phyloP scores from a whole-genome alignment of 2,329 filamentous ascomycete species.

The Moelleriella libera region DNA sequence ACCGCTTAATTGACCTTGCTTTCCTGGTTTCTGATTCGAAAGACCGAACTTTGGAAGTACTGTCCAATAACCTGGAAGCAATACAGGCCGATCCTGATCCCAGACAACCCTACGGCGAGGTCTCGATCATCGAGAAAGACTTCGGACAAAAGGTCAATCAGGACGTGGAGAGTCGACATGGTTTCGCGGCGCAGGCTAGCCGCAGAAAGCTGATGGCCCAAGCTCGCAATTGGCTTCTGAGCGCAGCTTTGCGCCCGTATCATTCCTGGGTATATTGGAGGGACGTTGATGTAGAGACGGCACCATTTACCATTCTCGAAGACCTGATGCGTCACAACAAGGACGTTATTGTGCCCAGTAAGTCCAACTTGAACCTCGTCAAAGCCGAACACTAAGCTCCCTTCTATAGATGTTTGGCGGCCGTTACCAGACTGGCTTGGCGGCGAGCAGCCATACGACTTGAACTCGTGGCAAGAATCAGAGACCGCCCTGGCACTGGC shows the following conservation, averaged over 20 bases:
- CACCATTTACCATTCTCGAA: constrained; percentile 90
- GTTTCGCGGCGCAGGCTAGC: constrained; percentile 89
- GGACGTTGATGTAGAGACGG: constrained; percentile 95
- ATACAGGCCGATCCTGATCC: constrained; percentile 71
- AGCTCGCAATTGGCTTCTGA: constrained; percentile 91
- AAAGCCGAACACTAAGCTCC: constrained; percentile 7
- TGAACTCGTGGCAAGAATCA: constrained; percentile 99
- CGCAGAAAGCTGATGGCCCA: constrained; percentile 96
- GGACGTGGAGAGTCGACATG: constrained; percentile 93
- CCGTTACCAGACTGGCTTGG: constrained; percentile 98
- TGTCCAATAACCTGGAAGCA: constrained; percentile 61
- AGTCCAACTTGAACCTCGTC: constrained; percentile 23
- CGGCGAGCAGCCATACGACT: constrained; percentile 92
- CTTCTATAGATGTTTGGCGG: constrained; percentile 71
- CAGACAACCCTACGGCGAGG: constrained; percentile 79
- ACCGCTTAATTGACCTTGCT: constrained; percentile 88
- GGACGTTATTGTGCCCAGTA: constrained; percentile 96
- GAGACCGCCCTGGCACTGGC: constrained; percentile 89
- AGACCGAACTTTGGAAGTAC: constrained; percentile 67
- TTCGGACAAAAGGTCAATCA: constrained; percentile 97
- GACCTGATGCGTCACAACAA: constrained; percentile 99
- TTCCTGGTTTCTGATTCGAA: constrained; percentile 97
- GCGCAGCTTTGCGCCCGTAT: constrained; percentile 80
- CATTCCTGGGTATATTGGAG: constrained; percentile 99
- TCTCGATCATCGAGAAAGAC: constrained; percentile 96